Evolutionary conservation across 352 stramenopile species (phyloP).

Genomic region (Pilasporangium apinafurcum): DNA sequence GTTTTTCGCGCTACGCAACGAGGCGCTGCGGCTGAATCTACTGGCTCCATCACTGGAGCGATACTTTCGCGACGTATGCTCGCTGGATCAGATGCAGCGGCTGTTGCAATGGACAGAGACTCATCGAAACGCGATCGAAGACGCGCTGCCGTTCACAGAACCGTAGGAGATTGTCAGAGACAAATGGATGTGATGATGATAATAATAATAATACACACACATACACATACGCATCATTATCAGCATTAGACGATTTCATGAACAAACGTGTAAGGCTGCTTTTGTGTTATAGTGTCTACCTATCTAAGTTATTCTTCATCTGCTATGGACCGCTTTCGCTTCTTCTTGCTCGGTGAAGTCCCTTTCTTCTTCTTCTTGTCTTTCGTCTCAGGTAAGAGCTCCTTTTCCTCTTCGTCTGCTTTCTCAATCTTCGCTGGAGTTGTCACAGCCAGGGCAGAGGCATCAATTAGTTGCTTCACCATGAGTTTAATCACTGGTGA

Average conservation of each 20-base stretch:
- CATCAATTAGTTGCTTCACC: conserved; percentile 51
- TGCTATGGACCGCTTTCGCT: conserved; percentile 36
- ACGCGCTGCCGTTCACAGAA: conserved; percentile 14
- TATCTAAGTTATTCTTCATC: conserved; percentile 17
- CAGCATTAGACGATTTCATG: no score
- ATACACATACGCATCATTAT: no score
- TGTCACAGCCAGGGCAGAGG: conserved; percentile 6
- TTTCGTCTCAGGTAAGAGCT: no score
- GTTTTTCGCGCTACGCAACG: conserved; percentile 62
- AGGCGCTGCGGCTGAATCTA: conserved; percentile 60
- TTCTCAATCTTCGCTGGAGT: conserved; percentile 4
- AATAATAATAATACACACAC: no score
- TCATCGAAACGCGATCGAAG: conserved; percentile 50
- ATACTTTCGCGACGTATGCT: conserved; percentile 61
- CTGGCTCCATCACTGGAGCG: conserved; percentile 60
- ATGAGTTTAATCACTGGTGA: conserved; percentile 73
- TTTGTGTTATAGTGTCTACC: no score
- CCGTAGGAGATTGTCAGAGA: not conserved
- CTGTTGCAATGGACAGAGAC: conserved; percentile 76
- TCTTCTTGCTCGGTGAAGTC: conserved; percentile 50
- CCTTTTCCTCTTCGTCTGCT: no score
- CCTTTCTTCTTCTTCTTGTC: conserved; percentile 11
- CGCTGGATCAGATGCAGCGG: conserved; percentile 65
- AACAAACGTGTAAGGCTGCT: no score
- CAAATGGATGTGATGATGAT: no score